phyloP scores from a whole-genome alignment of 345 rosid genomes.

The Lagerstroemia speciosa region DNA sequence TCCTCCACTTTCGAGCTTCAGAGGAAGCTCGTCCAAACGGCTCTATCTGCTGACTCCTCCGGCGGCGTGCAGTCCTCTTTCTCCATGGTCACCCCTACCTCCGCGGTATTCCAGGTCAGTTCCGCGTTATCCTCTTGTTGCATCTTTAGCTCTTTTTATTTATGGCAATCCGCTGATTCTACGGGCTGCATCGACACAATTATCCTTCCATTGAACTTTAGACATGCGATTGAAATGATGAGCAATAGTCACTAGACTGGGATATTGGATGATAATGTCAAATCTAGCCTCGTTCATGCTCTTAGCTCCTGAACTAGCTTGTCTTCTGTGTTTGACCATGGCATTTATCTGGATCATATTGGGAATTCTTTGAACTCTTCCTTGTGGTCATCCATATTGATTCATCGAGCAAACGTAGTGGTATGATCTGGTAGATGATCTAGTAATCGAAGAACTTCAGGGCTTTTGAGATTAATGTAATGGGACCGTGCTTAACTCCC shows the following conservation, averaged over 20 bases:
- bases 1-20: constrained; percentile 51
- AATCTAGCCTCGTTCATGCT: neutral
- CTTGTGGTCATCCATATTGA: too few species aligned
- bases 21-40: constrained; percentile 71
- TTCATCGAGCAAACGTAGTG: neutral
- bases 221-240: neutral
- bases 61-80: constrained; percentile 11
- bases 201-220: too few species aligned
- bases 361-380: neutral
- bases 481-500: too few species aligned
- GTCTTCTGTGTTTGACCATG: neutral
- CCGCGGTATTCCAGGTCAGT: constrained; percentile 8
- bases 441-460: too few species aligned
- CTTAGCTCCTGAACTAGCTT: neutral
- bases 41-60: constrained; percentile 48
- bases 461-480: too few species aligned
- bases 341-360: neutral
- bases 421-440: neutral
- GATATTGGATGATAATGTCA: neutral
- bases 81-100: constrained; percentile 9
- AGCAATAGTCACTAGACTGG: neutral
- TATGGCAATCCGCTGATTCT: neutral
- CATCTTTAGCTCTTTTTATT: neutral
- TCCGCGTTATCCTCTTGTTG: too few species aligned
- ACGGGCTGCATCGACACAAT: neutral